Base-by-base conservation (phyloP, 257 asterid species). In the Linaria vulgaris region DNA sequence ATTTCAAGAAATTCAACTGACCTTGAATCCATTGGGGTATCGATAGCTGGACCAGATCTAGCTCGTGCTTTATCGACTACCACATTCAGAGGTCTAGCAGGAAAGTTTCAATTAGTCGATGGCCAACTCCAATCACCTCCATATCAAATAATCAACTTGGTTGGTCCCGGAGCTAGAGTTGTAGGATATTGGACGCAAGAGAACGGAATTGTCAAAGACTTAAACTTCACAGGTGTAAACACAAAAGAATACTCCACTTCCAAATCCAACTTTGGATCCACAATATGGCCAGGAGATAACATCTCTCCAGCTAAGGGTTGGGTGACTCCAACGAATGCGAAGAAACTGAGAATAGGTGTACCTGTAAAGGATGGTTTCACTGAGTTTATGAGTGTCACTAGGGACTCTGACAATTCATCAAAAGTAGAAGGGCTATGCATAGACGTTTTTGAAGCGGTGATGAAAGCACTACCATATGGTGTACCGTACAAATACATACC, bases 281-380 rank as follows among this genome's bases (percentile, higher is more conserved):
- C 71, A 43, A 51, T 81, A 45, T 86, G 90, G 90, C 88, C 90
- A 12, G 95, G 91, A 1, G 90, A 70, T 60, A 60, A 52, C 37
- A n/a, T 27, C 8, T 31, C 49, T 24, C 69, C 72, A n/a, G 87
- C 87, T 9, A 74, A 69, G 64, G 87, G 85, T 25, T 76, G 88
- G 88, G 72, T 72, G 37, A 47, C 64, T 39, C 83, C 88, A 1
- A 67, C 63, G 34, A 74, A 57, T 6, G 79, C 74, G 61, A 77
- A 66, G 62, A 82, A 48, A 53, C 41, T 82, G 21, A 74, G 20
- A 74, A 57, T 83, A 2, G 86, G 82, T 21, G 79, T 84, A 13
- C 88, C 95, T 1, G 54, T 69, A 44, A 84, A 76, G 56, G 3
- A 23, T n/a, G 84, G 87, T 53, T 86, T 73, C 77, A 14, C 57